phyloP scores from a whole-genome alignment of 306 rosid genomes.

The Mucuna pruriens region DNA sequence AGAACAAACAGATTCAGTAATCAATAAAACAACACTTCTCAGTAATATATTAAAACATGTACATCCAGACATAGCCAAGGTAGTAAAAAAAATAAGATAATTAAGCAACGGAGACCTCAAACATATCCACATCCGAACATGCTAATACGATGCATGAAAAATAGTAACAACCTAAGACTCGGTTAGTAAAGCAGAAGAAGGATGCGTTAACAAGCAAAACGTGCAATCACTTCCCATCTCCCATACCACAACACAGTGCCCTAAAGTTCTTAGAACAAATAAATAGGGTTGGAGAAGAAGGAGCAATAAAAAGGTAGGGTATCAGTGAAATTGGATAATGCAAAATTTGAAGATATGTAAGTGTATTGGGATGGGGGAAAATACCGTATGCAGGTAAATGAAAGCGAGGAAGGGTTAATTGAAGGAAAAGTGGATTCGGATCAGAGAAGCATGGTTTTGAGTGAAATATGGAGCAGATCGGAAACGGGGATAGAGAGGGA shows the following conservation, averaged over 20 bases:
- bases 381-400: conserved; percentile 26
- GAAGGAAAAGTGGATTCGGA: conserved; percentile 60
- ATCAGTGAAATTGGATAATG: conserved; percentile 38
- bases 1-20: conserved; percentile 30
- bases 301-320: conserved; percentile 26
- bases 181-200: conserved; percentile 29
- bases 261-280: background rate
- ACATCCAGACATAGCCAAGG: background rate
- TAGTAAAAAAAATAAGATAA: background rate
- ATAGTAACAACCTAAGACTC: conserved; percentile 30
- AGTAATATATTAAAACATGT: background rate
- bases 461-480: conserved; percentile 66
- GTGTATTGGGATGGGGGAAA: background rate
- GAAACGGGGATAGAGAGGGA: conserved; percentile 38
- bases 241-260: background rate
- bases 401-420: conserved; percentile 32
- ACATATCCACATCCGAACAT: background rate
- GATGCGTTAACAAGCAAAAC: background rate
- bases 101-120: conserved; percentile 6
- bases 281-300: conserved; percentile 11
- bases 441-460: conserved; percentile 34
- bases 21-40: conserved; percentile 13
- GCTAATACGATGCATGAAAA: conserved; percentile 15
- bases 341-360: conserved; percentile 32
- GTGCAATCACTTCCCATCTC: no score